phyloP scores from a whole-genome alignment of 192 early-diverging fungal genomes.

The Podila epicladia region DNA sequence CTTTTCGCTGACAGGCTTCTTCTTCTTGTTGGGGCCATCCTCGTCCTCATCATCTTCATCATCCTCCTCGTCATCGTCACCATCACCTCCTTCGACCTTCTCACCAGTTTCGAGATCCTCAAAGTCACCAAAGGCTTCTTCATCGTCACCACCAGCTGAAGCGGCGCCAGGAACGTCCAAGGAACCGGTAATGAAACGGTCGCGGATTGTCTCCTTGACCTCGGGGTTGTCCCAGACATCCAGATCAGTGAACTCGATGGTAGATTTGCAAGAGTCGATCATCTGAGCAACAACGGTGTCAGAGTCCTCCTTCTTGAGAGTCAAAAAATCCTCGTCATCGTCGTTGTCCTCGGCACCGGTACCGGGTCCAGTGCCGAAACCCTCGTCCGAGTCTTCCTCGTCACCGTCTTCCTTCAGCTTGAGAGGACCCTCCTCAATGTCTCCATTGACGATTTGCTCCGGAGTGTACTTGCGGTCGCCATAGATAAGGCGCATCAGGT shows the following conservation, averaged over 20 bases:
- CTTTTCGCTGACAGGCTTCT: constrained; percentile 43
- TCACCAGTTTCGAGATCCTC: constrained; percentile 80
- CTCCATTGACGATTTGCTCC: constrained; percentile 57
- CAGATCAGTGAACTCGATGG: constrained; percentile 63
- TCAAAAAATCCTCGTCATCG: constrained; percentile 71
- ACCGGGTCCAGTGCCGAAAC: constrained; percentile 55
- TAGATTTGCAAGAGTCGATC: constrained; percentile 80
- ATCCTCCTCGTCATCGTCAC: constrained; percentile 24
- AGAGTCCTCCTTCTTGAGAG: constrained; percentile 53
- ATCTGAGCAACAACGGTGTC: constrained; percentile 31
- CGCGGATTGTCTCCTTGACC: constrained; percentile 71
- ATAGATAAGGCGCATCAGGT: constrained; percentile 93
- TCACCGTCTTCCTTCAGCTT: constrained; percentile 33
- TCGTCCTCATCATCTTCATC: constrained; percentile 34
- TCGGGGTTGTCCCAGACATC: constrained; percentile 76
- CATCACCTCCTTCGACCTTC: constrained; percentile 51
- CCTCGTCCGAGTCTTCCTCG: constrained; percentile 52
- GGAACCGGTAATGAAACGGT: constrained; percentile 82
- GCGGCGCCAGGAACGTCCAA: constrained; percentile 53
- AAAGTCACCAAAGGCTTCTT: constrained; percentile 79
- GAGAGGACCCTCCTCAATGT: constrained; percentile 43
- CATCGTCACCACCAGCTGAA: constrained; percentile 60
- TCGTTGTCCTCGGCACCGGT: constrained; percentile 53
- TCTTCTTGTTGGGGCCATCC: constrained; percentile 15
- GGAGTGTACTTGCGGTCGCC: constrained; percentile 60